A percentile compares a stretch with the other conserved stretches of the same genome.
Evolutionary conservation across 306 rosid species (phyloP).

Genomic region (Senna siamea): DNA sequence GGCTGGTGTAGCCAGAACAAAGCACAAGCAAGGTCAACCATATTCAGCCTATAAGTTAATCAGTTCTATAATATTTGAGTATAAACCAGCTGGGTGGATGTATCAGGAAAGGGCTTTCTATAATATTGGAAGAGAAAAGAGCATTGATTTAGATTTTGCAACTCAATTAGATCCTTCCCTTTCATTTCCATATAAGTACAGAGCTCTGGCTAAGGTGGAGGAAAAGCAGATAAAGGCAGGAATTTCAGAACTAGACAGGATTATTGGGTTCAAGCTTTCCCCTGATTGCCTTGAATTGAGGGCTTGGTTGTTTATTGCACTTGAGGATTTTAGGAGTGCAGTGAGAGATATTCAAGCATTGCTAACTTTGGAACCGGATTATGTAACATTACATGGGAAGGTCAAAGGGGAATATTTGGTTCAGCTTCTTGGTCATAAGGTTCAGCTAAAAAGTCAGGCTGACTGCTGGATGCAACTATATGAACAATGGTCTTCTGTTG

Average conservation of each 20-base stretch:
- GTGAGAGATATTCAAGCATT: constrained; percentile 69
- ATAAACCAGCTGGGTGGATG: constrained; percentile 88
- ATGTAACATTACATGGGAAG: constrained; percentile 59
- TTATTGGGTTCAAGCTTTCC: constrained; percentile 67
- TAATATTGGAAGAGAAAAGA: constrained; percentile 70
- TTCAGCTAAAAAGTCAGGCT: constrained; percentile 60
- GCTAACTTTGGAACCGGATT: constrained; percentile 71
- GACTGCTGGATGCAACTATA: constrained; percentile 91
- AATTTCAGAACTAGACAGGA: constrained; percentile 63
- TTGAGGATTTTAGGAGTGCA: constrained; percentile 68
- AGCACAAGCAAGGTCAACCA: constrained; percentile 71
- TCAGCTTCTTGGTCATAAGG: constrained; percentile 45
- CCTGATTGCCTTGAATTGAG: constrained; percentile 76
- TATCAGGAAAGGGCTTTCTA: constrained; percentile 81
- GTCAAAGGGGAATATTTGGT: constrained; percentile 59
- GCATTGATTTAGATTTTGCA: constrained; percentile 70
- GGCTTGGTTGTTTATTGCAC: constrained; percentile 71
- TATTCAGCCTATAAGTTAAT: constrained; percentile 73
- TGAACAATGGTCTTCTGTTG: constrained; percentile 81
- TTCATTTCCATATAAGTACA: constrained; percentile 67
- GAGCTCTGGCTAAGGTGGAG: constrained; percentile 64
- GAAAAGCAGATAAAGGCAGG: constrained; percentile 71
- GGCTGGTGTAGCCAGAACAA: constrained; percentile 78
- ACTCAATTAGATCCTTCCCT: constrained; percentile 78
- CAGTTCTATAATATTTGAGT: constrained; percentile 64